Evolutionary conservation across 1,139 yeast genomes (phyloP), one percentile per base, ranked within the genome.

Genomic region (Geotrichum citri-aurantii): DNA sequence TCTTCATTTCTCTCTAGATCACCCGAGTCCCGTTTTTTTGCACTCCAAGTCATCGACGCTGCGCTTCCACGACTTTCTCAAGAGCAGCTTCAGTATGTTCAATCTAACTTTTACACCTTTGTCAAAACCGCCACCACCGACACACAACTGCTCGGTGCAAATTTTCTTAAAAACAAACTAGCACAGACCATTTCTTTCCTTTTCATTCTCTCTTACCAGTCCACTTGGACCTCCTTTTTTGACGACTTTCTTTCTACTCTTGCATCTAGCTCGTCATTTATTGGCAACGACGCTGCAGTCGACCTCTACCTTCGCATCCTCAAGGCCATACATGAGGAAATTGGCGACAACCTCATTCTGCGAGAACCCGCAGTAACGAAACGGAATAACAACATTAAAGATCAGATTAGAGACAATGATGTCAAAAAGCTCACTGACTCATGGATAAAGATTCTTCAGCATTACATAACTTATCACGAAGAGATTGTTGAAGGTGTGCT

Each of bases 291-390:
- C 7, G 68, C 81, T 11, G 89, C 88, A 3, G 78, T 85, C 14
- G 98, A 92, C 69, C 83, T 88, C 72, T 91, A 87, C 70, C 73
- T 88, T 51, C 81, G 97, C 66, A 80, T 90, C 17, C 75, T 91
- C 60, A 74, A 85, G 53, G 82, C 88, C 29, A 83, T 93, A 62
- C 97, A 95, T 70, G 85, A 85, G 54, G 97, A 92, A 72, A 90
- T 95, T 64, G 99, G 96, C 33, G 99, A 95, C 71, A 93, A 88
- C 68, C 81, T 91, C 66, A 86, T 91, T 64, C 75, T 84, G 33
- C 81, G 96, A 65, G 81, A 86, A 19, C 65, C 69, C 11, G 82
- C 82, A 64, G 71, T 78, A 37, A 84, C 83, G 53, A 86, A 85
- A 58, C 81, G 91, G 66, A 88, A 87, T 69, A 86, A 81, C 65